Evolutionary conservation across 192 early-diverging fungal species (phyloP), one percentile per base, ranked within the genome.

Genomic region (Backusella tarrabulga): DNA sequence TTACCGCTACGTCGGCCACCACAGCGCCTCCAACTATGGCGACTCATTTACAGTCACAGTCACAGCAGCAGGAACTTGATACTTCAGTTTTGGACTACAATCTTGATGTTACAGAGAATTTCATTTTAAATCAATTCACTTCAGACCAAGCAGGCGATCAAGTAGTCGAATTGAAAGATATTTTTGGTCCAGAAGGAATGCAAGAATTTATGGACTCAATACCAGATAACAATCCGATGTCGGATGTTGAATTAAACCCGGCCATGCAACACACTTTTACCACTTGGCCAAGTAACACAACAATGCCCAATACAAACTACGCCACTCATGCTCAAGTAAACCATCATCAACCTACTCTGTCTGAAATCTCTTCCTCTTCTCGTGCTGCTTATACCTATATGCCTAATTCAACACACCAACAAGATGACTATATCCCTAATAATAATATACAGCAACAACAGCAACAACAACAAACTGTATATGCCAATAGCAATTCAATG

Each of bases 121-220:
- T 76, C n/a, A 41, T 77, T n/a, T 54, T 86, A 32, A 81, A 81
- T 72, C 85, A 84, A 68, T 86, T 80, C 67, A 86, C 85, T 3
- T 85, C 78, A 44, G 85, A 86, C 40, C 85, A 86, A 79, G 78
- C 79, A 34, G 74, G 72, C 29, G 72, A 80, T 67, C 80, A 82
- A 50, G 80, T 85, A 14, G 71, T 84, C 34, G 69, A 78, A 52
- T 67, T 86, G 52, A 74, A 84, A 40, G 75, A 79, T 29, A 79
- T 44, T 14, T 78, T 81, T 74, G 72, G 67, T 3, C 34, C 75
- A 6, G 72, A 52, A 12, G 75, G 67, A 50, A 76, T 80, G 69
- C 79, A 80, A 34, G 75, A 69, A 29, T 73, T 77, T 9, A 23
- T 81, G 60, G 69, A 76, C 36, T 40, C 76, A 38, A 76, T 72